Evolutionary conservation across 352 stramenopile species (phyloP), one percentile per base, ranked within the genome.

Genomic region (Phytophthora rubi): DNA sequence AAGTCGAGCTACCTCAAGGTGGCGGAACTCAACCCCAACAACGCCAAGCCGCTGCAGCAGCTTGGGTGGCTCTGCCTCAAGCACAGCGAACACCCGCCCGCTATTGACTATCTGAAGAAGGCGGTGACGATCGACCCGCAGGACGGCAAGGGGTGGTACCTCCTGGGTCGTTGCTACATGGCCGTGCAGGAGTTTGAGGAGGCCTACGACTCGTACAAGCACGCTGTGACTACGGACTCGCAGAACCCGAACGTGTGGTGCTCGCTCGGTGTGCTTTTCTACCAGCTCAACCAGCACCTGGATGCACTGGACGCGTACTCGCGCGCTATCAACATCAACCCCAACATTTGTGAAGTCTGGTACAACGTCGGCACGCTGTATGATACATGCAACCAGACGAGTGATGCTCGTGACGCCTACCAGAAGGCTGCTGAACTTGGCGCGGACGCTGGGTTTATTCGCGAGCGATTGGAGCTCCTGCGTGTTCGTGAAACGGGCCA

Each of bases 171-270:
- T 21, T 97, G 91, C 75, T 97, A 97, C 76, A 97, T 97, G 91
- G 91, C 91, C 6, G 89, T 94, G 2, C 87, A 95, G 57, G 89
- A 96, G 73, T 96, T 96, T 68, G 89, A 96, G 69, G 86, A 96
- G 65, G 91, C 91, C 2, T 97, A 97, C 60, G 85, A 95, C 67
- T 92, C 91, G 21, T 97, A 97, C 76, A 96, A 97, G 70, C 85
- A 94, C 55, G 88, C 89, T 0, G 86, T 97, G 47, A 97, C 91
- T 18, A 92, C 87, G 21, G 89, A 97, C 70, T 91, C 91, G 57
- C 88, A 95, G 75, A 96, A 97, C 75, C 89, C 90, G 45, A 96
- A 97, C 74, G 89, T 97, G 13, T 97, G 90, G 90, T 97, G 90
- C 70, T 97, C 90, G 10, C 79, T 97, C 1, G 90, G 90, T 23